Evolutionary conservation across 495 filamentous ascomycete species (phyloP), one percentile per base, ranked within the genome.

Genomic region (Talaromyces stipitatus): DNA sequence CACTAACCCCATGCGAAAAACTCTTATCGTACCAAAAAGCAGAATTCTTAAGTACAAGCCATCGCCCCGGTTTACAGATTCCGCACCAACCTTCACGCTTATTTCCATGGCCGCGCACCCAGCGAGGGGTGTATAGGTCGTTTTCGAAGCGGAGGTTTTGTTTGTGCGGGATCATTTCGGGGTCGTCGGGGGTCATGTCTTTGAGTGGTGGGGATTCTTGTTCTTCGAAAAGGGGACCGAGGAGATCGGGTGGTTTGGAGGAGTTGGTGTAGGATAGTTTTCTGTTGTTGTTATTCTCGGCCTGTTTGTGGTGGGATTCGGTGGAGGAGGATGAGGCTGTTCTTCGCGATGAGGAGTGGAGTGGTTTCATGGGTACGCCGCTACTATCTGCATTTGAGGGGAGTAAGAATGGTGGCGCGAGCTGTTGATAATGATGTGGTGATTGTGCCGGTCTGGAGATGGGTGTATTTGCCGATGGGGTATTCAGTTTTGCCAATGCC

Each of bases 1-100:
- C 87, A 64, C 86, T 88, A 63, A 91, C 88, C 29, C 88, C 88
- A 56, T 91, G 88, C 2, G 85, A 87, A 66, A 91, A 91, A 56
- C 80, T 85, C 68, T 90, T 91, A 72, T 91, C 88, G 66, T 91
- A 91, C 88, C 88, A 91, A 69, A 88, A 91, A 10, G 87, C 88
- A 57, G 84, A 88, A 68, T 91, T 91, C 74, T 91, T 91, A 54
- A 91, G 70, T 16, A 90, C 88, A 11, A 91, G 76, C 88, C 88
- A 91, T 41, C 88, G 78, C 5, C 88, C 88, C 4, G 87, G 88
- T 64, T 88, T 89, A 72, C 88, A 91, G 62, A 90, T 86, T 11
- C 87, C 88, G 58, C 88, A 91, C 88, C 88, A 91, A 5, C 88
- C 88, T 68, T 91, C 88, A 29, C 88, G 82, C 72, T 89, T 89